Evolutionary conservation across 192 early-diverging fungal genomes (phyloP), one percentile per base, ranked within the genome.

Genomic region (Backusella luteola): DNA sequence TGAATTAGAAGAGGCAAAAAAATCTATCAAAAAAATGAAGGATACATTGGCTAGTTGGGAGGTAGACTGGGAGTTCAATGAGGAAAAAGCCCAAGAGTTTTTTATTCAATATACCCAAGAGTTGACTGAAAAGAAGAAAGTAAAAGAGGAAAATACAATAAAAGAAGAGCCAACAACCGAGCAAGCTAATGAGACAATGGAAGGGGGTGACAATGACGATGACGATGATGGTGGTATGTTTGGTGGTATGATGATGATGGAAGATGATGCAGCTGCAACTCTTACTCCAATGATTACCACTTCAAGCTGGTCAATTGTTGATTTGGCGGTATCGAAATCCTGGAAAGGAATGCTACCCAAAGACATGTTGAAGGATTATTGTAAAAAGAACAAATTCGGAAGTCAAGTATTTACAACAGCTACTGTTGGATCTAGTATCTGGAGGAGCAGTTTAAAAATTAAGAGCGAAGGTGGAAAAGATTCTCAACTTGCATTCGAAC

Each of bases 41-140:
- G 71, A 52, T 73, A 76, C 49, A 0, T 19, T 85, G 41, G 69
- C 77, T 41, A 78, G 79, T 12, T 66, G 85, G 29, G 87, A 86
- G 41, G 53, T 75, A 14, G 84, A 85, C 53, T 83, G 82, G 68
- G 77, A 84, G 0, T 86, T 81, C 49, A 73, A 84, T 41, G 82
- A 82, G 23, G 74, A 75, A 53, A 42, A 81, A 35, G 76, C 81
- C 4, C 74, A 86, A 2, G 46, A 72, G 7, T 39, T 82, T 70
- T 72, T 79, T 59, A 39, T 77, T 32, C 34, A 70, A n/a, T 81
- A 80, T 12, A 76, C 80, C 32, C 78, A 78, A 71, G 73, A 81
- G 8, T 71, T 76, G 12, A 67, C 53, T 11, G 78, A 84, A 52
- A 76, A 75, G 11, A 46, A 32, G 39, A 38, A 67, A 44, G 15